Conservation (phyloP, 345 rosid species). For the Boechera stricta region DNA sequence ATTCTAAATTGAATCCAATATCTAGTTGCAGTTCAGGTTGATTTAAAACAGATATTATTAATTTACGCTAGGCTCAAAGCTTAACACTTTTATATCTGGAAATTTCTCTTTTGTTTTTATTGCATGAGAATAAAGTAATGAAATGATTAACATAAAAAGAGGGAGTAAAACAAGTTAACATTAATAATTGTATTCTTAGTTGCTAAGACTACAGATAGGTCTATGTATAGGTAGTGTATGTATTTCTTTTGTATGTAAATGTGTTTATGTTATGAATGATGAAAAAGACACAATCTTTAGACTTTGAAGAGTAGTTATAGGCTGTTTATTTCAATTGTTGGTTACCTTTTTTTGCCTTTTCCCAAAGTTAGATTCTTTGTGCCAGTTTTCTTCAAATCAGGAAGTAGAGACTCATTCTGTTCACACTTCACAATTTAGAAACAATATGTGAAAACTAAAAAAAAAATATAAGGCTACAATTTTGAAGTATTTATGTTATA, state of each 20-base stretch:
- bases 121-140: conserved; percentile 42
- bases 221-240: conserved; percentile 26
- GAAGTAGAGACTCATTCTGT: not conserved
- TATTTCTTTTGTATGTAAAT: conserved; percentile 10
- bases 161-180: not conserved
- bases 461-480: not conserved
- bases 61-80: not conserved
- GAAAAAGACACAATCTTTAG: conserved; percentile 36
- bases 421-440: conserved; percentile 27
- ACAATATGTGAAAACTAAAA: not conserved
- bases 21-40: not conserved
- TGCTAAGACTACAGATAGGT: conserved; percentile 41
- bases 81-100: not conserved
- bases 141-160: conserved; percentile 21
- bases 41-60: not conserved
- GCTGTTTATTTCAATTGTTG: conserved; percentile 40
- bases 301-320: conserved; percentile 39
- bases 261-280: conserved; percentile 26
- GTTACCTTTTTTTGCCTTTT: conserved; percentile 30
- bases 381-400: conserved; percentile 13
- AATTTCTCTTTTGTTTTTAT: conserved; percentile 31
- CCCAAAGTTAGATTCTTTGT: conserved; percentile 32
- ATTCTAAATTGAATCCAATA: not conserved
- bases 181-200: conserved; percentile 38
- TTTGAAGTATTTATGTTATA: not conserved